Evolutionary conservation across 2,329 filamentous ascomycete species (phyloP), one percentile per base, ranked within the genome.

Genomic region (Zymoseptoria crescenta): DNA sequence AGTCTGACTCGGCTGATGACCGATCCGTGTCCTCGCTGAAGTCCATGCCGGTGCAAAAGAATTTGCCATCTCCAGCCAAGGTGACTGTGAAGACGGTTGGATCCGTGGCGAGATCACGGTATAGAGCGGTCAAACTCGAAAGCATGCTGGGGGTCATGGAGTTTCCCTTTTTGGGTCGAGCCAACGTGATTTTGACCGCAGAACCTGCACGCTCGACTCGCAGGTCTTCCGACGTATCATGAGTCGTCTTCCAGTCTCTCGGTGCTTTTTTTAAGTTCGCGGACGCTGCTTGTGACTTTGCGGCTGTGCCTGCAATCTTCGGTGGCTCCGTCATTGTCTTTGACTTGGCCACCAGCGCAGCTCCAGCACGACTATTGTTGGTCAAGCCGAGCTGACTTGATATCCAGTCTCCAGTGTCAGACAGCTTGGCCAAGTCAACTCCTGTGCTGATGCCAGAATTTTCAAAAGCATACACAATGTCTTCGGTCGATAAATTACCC

Each of bases 401-500:
- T 2, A 71, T 70, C 69, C 69, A 71, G 24, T 59, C 59, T 3
- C 69, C 68, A 2, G 61, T 64, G 16, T 64, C 59, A 3, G 61
- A 54, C 4, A 71, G 53, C 28, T 63, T 59, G 3, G 45, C 30
- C 7, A 71, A 52, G 30, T 70, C 64, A 8, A 70, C 55, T 3
- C 69, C 69, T 30, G 69, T 71, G 8, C 21, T 49, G 19, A 70
- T 57, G 8, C 68, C 68, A 27, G 66, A 61, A 6, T 60, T 56
- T 19, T 70, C 58, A 24, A 71, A 64, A 13, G 63, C 56, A 41
- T 71, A 70, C 1, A 68, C 66, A 19, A 71, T 35, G 30, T 71
- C 69, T 49, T 71, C 69, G 1, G 67, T 69, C 3, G 69, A 65
- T 4, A 69, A 52, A 56, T 71, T 71, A 4, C 69, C 69, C 45